These are phyloP conservation scores for Fusarium agapanthi DNA, from an alignment of 2,329 filamentous ascomycete genomes.

Conservation along the genomic window DNA sequence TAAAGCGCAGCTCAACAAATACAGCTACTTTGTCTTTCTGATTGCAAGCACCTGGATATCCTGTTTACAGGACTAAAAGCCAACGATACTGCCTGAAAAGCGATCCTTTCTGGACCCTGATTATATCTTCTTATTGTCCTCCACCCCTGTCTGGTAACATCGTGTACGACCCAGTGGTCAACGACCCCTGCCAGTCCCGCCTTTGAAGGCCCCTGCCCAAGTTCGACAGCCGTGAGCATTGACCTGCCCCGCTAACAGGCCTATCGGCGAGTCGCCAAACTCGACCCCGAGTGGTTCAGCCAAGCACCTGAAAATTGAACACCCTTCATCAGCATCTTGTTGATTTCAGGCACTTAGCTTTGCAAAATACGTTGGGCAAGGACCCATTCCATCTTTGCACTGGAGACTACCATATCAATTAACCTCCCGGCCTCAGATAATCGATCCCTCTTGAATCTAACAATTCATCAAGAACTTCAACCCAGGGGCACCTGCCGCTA, in stretches of 20 bases:
- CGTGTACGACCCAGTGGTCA: conserved; percentile 22
- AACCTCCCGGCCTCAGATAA: neutral
- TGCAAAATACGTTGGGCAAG: conserved; percentile 14
- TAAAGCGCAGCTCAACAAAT: neutral
- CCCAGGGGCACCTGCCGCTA: conserved; percentile 22
- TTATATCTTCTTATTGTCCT: conserved; percentile 14
- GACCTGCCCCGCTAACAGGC: conserved; percentile 40
- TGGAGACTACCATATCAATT: conserved; percentile 21
- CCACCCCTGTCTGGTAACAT: conserved; percentile 28
- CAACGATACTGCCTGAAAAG: conserved; percentile 9
- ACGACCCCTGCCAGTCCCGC: conserved; percentile 33
- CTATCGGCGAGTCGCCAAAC: conserved; percentile 28
- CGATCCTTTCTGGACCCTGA: conserved; percentile 33
- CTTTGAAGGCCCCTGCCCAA: conserved; percentile 24
- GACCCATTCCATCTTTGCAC: conserved; percentile 16
- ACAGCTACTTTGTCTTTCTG: neutral
- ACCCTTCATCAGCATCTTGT: conserved; percentile 20
- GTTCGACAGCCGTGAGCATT: conserved; percentile 40
- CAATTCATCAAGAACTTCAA: conserved; percentile 6
- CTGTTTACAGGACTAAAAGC: neutral
- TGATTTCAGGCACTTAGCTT: conserved; percentile 16
- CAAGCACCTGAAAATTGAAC: conserved; percentile 34
- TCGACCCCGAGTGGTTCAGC: conserved; percentile 28
- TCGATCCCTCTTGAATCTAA: neutral
- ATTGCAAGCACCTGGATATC: neutral